Conservation (phyloP, 495 filamentous ascomycete genomes). For the Amniculicola lignicola region DNA sequence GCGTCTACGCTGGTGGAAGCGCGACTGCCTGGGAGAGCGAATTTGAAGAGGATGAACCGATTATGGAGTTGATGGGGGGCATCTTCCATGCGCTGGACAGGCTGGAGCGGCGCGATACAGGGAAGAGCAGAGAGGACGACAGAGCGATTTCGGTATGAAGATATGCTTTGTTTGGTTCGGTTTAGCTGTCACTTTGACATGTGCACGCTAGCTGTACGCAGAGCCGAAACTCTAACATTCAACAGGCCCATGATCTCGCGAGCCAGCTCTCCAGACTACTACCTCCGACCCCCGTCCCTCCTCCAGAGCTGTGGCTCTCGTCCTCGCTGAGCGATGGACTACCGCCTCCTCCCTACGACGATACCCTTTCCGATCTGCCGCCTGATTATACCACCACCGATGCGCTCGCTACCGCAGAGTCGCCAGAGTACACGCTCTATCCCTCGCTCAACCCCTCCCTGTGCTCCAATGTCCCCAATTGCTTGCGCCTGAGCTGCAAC, state of each 20-base stretch:
- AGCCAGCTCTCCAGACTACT: slow-evolving; percentile 19
- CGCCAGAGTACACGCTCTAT: slow-evolving; percentile 25
- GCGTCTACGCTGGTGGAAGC: slow-evolving; percentile 17
- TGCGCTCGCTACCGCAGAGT: slow-evolving; percentile 31
- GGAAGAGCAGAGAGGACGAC: slow-evolving; percentile 3
- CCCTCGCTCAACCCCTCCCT: slow-evolving; percentile 31
- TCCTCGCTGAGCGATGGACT: slow-evolving; percentile 1
- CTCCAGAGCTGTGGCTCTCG: slow-evolving; percentile 20
- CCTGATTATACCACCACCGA: slow-evolving; percentile 41
- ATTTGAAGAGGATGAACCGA: slow-evolving; percentile 15
- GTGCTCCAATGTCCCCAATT: slow-evolving; percentile 25
- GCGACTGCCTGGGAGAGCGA: background rate
- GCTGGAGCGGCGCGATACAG: slow-evolving; percentile 11
- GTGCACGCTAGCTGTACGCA: background rate
- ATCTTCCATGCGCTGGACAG: slow-evolving; percentile 24
- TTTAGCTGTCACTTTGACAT: background rate
- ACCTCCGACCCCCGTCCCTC: slow-evolving; percentile 18
- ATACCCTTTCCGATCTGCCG: slow-evolving; percentile 34
- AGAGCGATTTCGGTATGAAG: slow-evolving; percentile 28
- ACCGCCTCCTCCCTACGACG: slow-evolving; percentile 38
- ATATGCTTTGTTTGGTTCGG: slow-evolving; percentile 18
- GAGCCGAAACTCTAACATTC: slow-evolving; percentile 11
- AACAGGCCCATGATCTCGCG: slow-evolving; percentile 28
- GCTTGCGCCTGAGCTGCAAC: slow-evolving; percentile 28
- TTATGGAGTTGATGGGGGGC: slow-evolving; percentile 24